Conservation (phyloP, 495 filamentous ascomycete genomes). For the Tuber microsphaerosporum region DNA sequence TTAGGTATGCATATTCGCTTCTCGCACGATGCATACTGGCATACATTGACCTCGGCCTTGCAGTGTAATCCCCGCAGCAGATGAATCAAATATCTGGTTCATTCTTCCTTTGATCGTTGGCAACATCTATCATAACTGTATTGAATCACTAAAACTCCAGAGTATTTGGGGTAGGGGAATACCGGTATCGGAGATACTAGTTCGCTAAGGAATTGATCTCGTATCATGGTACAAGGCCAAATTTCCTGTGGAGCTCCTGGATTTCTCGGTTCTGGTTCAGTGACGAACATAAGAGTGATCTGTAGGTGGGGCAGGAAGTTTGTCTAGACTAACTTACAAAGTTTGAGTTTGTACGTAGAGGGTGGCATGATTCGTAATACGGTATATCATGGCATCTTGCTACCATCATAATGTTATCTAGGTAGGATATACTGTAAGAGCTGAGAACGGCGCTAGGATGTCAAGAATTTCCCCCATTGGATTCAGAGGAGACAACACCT, state of each 20-base stretch:
- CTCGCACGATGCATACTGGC: not conserved
- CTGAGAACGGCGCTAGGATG: too few relatives aligned
- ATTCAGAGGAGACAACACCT: too few relatives aligned
- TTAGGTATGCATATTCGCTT: too few relatives aligned
- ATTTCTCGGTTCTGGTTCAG: not conserved
- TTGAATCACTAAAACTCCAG: not conserved
- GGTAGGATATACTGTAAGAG: too few relatives aligned
- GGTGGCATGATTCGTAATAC: not conserved
- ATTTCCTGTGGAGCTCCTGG: not conserved
- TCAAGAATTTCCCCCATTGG: too few relatives aligned
- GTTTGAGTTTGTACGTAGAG: not conserved
- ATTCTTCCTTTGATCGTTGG: not conserved
- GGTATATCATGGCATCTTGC: not conserved
- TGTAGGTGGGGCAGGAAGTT: not conserved
- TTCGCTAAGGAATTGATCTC: not conserved
- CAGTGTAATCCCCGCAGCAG: not conserved
- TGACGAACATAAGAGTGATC: not conserved
- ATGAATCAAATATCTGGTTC: not conserved
- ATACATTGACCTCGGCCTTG: not conserved
- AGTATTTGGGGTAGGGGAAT: not conserved
- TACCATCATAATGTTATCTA: not conserved
- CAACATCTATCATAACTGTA: not conserved
- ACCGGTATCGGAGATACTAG: not conserved
- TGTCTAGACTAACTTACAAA: not conserved
- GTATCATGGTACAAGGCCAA: not conserved